phyloP scores from a whole-genome alignment of 2,329 filamentous ascomycete genomes.

The Penicillium sp. region DNA sequence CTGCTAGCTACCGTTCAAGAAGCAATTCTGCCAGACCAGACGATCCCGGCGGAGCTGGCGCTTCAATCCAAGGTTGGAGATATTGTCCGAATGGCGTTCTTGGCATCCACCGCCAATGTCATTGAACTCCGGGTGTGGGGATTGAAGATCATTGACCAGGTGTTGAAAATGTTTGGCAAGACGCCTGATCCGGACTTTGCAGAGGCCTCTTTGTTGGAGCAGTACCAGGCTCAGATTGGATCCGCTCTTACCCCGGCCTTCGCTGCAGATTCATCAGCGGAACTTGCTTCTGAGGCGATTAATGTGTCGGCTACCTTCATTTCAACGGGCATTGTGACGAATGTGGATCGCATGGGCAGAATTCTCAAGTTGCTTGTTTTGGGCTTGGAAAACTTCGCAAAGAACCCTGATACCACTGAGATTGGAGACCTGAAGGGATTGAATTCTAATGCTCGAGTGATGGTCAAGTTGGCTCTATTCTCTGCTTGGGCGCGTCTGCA shows the following conservation, averaged over 20 bases:
- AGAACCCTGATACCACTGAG: constrained; percentile 76
- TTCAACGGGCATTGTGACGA: constrained; percentile 93
- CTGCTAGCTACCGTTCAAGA: constrained; percentile 79
- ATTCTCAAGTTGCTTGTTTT: constrained; percentile 92
- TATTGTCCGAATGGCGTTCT: constrained; percentile 95
- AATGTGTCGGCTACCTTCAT: constrained; percentile 99
- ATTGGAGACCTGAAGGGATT: constrained; percentile 93
- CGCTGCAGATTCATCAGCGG: constrained; percentile 91
- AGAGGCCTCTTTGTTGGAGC: constrained; percentile 94
- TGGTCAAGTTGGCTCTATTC: constrained; percentile 98
- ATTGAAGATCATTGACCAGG: constrained; percentile 88
- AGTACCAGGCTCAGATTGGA: constrained; percentile 98
- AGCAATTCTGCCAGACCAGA: constrained; percentile 76
- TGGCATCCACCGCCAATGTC: constrained; percentile 91
- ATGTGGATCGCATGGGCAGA: constrained; percentile 97
- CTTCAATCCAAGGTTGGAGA: constrained; percentile 86
- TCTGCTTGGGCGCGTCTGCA: constrained; percentile 97
- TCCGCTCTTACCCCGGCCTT: constrained; percentile 96
- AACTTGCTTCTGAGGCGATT: constrained; percentile 92
- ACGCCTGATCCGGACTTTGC: constrained; percentile 95
- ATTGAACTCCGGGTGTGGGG: constrained; percentile 89
- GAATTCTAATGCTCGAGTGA: constrained; percentile 94
- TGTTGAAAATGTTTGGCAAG: constrained; percentile 94
- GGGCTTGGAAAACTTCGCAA: constrained; percentile 89
- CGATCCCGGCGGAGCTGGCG: constrained; percentile 75